phyloP scores from a whole-genome alignment of 1,284 basidiomycete species.

The Puccinia polysora region DNA sequence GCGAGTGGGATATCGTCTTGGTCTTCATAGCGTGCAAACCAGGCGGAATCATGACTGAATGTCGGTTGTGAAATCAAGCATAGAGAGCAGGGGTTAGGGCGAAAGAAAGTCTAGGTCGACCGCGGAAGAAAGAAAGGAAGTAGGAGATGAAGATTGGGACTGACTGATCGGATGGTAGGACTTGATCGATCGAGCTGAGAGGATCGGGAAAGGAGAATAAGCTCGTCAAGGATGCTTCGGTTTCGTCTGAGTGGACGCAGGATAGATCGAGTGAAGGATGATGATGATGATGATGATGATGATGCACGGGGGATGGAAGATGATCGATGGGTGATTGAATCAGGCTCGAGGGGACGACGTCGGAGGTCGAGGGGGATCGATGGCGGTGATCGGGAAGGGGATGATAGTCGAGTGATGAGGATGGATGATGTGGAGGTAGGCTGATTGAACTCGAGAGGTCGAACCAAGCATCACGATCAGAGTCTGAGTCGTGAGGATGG shows the following conservation, averaged over 20 bases:
- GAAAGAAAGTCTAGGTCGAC: neutral
- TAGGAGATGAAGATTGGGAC: neutral
- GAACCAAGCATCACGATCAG: too few species aligned
- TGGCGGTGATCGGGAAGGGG: too few species aligned
- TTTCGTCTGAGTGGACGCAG: neutral
- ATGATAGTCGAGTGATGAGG: too few species aligned
- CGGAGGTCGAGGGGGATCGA: too few species aligned
- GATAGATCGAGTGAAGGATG: slow-evolving; percentile 14
- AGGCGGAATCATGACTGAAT: neutral
- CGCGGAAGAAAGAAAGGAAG: neutral
- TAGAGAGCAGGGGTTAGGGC: neutral
- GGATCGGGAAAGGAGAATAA: slow-evolving; percentile 27
- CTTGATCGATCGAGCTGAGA: slow-evolving; percentile 5
- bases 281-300: neutral
- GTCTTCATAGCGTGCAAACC: neutral
- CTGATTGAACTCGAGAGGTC: too few species aligned
- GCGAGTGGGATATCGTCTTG: neutral
- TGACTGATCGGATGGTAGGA: slow-evolving; percentile 8
- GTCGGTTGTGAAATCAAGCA: neutral
- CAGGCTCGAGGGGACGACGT: too few species aligned
- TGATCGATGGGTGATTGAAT: too few species aligned
- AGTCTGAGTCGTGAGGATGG: too few species aligned
- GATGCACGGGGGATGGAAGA: too few species aligned
- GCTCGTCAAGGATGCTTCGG: slow-evolving; percentile 7
- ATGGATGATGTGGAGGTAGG: too few species aligned